A percentile compares a stretch with the other conserved stretches of the same genome.
Evolutionary conservation across 306 rosid genomes (phyloP).

Genomic region (Glycine tomentella): DNA sequence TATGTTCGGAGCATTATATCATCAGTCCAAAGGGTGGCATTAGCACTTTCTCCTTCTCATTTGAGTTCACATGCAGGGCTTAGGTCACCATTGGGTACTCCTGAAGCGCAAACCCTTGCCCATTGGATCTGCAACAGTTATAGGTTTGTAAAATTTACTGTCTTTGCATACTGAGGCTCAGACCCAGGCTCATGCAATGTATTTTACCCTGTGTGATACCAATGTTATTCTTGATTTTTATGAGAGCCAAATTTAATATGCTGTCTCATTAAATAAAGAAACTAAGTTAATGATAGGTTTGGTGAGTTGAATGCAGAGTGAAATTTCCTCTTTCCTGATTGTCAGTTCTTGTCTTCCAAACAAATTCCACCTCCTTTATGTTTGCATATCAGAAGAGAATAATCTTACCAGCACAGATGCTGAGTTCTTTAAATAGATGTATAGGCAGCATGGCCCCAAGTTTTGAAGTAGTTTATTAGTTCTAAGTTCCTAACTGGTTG

Average conservation of each 20-base stretch:
- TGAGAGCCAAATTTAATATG: constrained; percentile 10
- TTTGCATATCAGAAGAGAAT: constrained; percentile 1
- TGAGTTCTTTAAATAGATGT: neutral
- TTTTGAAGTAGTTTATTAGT: constrained; percentile 16
- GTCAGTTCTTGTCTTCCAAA: neutral
- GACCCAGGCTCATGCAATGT: neutral
- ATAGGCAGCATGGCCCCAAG: neutral
- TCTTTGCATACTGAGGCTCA: neutral
- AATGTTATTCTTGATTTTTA: neutral
- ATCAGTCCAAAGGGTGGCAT: constrained; percentile 96
- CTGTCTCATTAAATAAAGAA: too few species aligned
- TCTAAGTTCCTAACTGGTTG: neutral
- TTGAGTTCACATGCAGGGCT: constrained; percentile 86
- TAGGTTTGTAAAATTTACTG: constrained; percentile 57
- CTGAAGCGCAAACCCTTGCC: constrained; percentile 98
- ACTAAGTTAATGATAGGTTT: constrained; percentile 25
- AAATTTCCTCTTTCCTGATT: constrained; percentile 2
- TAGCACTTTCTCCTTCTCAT: constrained; percentile 96
- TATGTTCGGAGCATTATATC: constrained; percentile 98
- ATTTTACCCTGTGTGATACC: constrained; percentile 18
- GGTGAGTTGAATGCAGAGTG: constrained; percentile 5
- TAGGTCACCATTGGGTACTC: constrained; percentile 88
- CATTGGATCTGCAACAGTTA: constrained; percentile 97
- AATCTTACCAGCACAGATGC: constrained; percentile 1
- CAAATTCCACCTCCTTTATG: neutral